Base-by-base conservation (phyloP, 371 early-diverging fungal genomes). In the Mucor lusitanicus region DNA sequence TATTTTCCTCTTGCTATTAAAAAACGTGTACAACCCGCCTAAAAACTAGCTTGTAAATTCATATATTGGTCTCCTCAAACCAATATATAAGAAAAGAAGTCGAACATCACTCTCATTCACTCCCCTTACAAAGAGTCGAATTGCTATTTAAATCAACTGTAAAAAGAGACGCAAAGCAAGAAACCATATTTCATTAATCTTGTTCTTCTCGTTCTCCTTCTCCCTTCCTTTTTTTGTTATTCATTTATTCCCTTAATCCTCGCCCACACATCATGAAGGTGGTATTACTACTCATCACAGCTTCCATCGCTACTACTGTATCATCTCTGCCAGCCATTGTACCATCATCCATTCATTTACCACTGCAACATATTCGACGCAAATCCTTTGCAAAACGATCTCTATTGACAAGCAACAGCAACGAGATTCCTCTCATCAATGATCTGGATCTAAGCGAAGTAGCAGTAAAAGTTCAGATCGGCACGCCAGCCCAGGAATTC, bases 401-500 rank as follows among this genome's bases (percentile, higher is more conserved):
- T 21, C 11, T 46, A 25, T 13, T 53, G 1, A 6, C 25, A 23
- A 2, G 13, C 53, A 53, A 27, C 4, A 39, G 7, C 53, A 53
- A 27, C 2, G 46, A 25, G 17, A 66, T 64, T 5, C 66, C 64
- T 39, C 53, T 81, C 3, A 46, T 77, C 13, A 74, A 79, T 25
- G 79, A 82, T 37, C 23, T 75, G 12, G 74, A 79, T 46, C 19
- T 76, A 3, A 72, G 58, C 40, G 68, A 79, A 64, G 53, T 77
- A 17, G 79, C 67, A 1, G 64, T 83, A 21, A 65, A 77, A 35
- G 87, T 89, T 4, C 68, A 80, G 21, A 77, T 90, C 8, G 91
- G 91, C 3, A 78, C 88, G 33, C 91, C 91, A 15, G 80, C 85
- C 11, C 88, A 90, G 62, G 65, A 74, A 11, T 90, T 89, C 69